Evolutionary conservation across 345 rosid species (phyloP), one percentile per base, ranked within the genome.

Genomic region (Heritiera fomes): DNA sequence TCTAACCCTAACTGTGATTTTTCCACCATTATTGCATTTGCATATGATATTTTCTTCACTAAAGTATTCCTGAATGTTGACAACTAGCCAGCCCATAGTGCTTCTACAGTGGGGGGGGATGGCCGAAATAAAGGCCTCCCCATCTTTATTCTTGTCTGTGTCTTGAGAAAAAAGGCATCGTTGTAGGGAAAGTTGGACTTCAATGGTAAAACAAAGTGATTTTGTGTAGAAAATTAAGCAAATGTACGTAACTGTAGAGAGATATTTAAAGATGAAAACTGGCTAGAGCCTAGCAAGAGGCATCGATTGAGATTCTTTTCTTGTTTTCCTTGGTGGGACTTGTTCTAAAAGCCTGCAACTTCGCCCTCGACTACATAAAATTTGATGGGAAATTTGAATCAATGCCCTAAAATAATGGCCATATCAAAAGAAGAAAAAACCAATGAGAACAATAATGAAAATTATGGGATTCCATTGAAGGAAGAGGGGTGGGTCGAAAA

Each of bases 401-500:
- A 1, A 34, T 11, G 43, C 34, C 43, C 34, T 12, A 45, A 77
- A 59, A 77, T 32, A 68, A 56, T 60, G 79, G 52, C 20, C 5
- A 20, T 53, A 34, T n/a, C 8, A 46, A 28, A 55, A 73, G 12
- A 56, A 56, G 30, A 18, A 32, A 5, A 2, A 58, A 56, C 12
- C 12, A 23, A 20, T 40, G 52, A 74, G 11, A 58, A 38, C 58
- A n/a, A 8, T 15, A 32, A 70, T 70, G 40, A 49, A 71, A 50
- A 50, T 40, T 65, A 28, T 60, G 78, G 72, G 47, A 32, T 60
- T 68, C 75, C 79, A 69, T 20, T 71, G 77, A 60, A 71, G 61
- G 20, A 60, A 18, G 47, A 58, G 82, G 82, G 3, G 84, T 75
- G 80, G 82, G 86, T 80, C 56, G 72, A 78, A 66, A 40, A 47